phyloP scores from a whole-genome alignment of 768 basidiomycete species.

The Panaeolus papilionaceus region DNA sequence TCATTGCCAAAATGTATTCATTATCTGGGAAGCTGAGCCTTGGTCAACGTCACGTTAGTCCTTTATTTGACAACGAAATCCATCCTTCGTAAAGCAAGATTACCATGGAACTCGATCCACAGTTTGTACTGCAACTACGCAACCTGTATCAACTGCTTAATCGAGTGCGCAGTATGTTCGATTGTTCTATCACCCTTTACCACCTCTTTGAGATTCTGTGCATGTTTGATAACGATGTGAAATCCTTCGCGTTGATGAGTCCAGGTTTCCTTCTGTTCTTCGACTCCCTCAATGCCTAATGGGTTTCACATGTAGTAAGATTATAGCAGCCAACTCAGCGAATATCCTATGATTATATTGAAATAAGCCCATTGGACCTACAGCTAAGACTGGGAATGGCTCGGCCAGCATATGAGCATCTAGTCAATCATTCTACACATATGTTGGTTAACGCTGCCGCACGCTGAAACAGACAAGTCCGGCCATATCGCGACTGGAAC shows the following conservation, averaged over 20 bases:
- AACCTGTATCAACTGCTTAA: background rate
- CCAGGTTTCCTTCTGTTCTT: background rate
- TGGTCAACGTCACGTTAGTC: background rate
- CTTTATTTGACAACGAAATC: background rate
- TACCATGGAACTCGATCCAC: background rate
- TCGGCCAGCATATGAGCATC: background rate
- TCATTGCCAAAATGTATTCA: background rate
- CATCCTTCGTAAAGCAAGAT: background rate
- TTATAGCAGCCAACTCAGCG: background rate
- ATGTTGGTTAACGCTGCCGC: background rate
- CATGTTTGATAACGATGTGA: background rate
- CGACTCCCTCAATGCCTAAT: too few relatives aligned
- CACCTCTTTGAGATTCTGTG: background rate
- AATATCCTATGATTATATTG: background rate
- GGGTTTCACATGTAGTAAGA: conserved; percentile 4
- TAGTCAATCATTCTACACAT: background rate
- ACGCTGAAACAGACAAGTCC: background rate
- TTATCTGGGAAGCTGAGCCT: background rate
- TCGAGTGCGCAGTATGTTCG: background rate
- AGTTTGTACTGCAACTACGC: background rate
- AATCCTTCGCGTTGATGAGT: background rate
- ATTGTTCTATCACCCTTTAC: background rate
- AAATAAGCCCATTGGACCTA: background rate
- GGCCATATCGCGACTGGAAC: background rate
- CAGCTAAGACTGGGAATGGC: background rate